A percentile compares a stretch with the other conserved stretches of the same genome.
Conservation (phyloP, 306 rosid species). For the Acacia melanoxylon region DNA sequence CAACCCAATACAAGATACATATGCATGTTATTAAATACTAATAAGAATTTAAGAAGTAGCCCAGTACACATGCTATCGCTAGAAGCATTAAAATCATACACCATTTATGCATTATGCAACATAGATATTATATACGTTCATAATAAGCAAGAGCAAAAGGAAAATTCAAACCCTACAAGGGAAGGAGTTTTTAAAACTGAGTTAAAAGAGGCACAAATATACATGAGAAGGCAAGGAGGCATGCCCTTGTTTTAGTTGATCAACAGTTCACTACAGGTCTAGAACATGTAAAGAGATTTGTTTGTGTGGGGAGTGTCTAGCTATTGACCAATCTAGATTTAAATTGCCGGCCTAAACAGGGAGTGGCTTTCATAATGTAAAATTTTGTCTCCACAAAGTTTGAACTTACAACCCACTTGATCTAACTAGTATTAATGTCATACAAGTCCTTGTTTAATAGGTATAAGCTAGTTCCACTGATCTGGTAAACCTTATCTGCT, state of each 20-base stretch:
- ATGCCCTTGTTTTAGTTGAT: background rate
- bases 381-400: background rate
- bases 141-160: background rate
- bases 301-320: background rate
- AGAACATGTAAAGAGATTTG: background rate
- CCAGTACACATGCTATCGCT: background rate
- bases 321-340: background rate
- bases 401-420: background rate
- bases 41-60: background rate
- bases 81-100: background rate
- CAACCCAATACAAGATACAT: slow-evolving; percentile 15
- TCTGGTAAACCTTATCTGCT: background rate
- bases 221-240: background rate
- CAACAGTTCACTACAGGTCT: background rate
- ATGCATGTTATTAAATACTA: background rate
- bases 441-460: background rate
- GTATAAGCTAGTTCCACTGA: background rate
- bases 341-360: background rate
- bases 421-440: background rate
- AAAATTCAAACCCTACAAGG: background rate
- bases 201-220: background rate
- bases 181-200: background rate
- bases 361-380: background rate
- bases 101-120: background rate
- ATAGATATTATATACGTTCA: background rate